Evolutionary conservation across 2,329 filamentous ascomycete genomes (phyloP).

Genomic region (Hyphodiscus sp.): DNA sequence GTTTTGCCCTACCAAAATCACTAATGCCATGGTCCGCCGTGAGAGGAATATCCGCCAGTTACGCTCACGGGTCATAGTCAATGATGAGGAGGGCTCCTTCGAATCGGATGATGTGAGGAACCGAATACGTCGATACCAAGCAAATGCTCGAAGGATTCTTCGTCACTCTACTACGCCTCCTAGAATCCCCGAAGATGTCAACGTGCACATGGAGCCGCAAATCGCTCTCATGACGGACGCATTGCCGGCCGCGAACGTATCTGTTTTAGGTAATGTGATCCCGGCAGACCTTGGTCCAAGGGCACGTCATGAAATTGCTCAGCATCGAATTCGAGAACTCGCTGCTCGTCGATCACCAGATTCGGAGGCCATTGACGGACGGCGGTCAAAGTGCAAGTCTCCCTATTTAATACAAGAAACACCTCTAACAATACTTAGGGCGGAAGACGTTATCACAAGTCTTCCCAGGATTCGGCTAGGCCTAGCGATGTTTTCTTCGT

Average conservation of each 20-base stretch:
- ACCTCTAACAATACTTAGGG: slow-evolving; percentile 15
- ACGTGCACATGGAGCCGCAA: slow-evolving; percentile 11
- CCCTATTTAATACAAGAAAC: not conserved
- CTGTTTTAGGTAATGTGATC: slow-evolving; percentile 3
- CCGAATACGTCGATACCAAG: slow-evolving; percentile 7
- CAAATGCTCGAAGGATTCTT: slow-evolving; percentile 7
- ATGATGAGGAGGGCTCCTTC: slow-evolving; percentile 10
- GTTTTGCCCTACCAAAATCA: slow-evolving; percentile 60
- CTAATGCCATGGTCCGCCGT: slow-evolving; percentile 79
- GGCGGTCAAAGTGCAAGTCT: slow-evolving; percentile 19
- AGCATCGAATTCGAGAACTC: slow-evolving; percentile 22
- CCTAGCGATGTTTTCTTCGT: not conserved
- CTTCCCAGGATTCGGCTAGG: slow-evolving; percentile 25
- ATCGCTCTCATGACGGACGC: slow-evolving; percentile 10
- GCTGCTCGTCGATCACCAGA: slow-evolving; percentile 18
- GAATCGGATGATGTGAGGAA: slow-evolving; percentile 1
- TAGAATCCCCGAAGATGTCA: not conserved
- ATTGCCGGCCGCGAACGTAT: not conserved
- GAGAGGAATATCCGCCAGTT: slow-evolving; percentile 60
- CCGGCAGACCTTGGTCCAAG: not conserved
- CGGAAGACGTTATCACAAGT: slow-evolving; percentile 15
- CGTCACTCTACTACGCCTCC: not conserved
- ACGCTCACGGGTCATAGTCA: slow-evolving; percentile 18
- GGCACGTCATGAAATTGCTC: slow-evolving; percentile 18
- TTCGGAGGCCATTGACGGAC: slow-evolving; percentile 14